Percentiles rank a stretch among this genome's conserved stretches.
These are phyloP conservation scores for Zea luxurians DNA, from an alignment of 176 grass and related monocot genomes.

Conservation along the genomic window DNA sequence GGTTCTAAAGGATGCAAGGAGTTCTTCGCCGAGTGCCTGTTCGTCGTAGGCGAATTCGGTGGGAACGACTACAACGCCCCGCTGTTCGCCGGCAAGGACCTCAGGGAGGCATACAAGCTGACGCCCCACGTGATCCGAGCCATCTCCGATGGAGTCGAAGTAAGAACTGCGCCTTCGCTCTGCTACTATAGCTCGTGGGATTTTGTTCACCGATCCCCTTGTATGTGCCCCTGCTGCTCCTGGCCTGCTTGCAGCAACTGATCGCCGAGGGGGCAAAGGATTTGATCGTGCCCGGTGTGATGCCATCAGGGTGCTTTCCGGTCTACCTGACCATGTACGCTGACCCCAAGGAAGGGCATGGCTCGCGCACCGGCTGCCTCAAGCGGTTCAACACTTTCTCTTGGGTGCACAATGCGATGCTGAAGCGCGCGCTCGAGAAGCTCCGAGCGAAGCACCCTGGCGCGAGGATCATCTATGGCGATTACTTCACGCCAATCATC, in stretches of 20 bases:
- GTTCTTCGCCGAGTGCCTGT: conserved; percentile 61
- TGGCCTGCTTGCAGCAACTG: conserved; percentile 51
- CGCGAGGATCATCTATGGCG: conserved; percentile 69
- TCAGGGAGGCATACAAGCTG: conserved; percentile 62
- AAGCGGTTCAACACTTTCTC: conserved; percentile 71
- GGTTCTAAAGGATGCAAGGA: conserved; percentile 60
- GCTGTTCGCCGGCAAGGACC: conserved; percentile 64
- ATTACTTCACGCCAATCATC: conserved; percentile 81
- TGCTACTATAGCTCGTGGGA: background rate
- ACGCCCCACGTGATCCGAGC: conserved; percentile 69
- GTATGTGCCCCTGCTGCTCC: background rate
- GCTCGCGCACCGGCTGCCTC: conserved; percentile 58
- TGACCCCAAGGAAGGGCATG: conserved; percentile 51
- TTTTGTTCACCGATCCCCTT: background rate
- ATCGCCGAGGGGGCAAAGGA: conserved; percentile 80
- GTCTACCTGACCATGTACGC: conserved; percentile 63
- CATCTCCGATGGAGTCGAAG: conserved; percentile 64
- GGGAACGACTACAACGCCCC: conserved; percentile 83
- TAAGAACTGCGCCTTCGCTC: conserved; percentile 20
- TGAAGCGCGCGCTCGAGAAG: conserved; percentile 52
- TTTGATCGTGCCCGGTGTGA: conserved; percentile 83
- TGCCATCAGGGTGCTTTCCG: conserved; percentile 83
- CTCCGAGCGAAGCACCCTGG: conserved; percentile 62
- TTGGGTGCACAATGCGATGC: conserved; percentile 71
- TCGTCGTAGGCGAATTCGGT: conserved; percentile 74